These are phyloP conservation scores for Aspergillus texensis DNA, from an alignment of 2,329 filamentous ascomycete species.

Conservation along the genomic window DNA sequence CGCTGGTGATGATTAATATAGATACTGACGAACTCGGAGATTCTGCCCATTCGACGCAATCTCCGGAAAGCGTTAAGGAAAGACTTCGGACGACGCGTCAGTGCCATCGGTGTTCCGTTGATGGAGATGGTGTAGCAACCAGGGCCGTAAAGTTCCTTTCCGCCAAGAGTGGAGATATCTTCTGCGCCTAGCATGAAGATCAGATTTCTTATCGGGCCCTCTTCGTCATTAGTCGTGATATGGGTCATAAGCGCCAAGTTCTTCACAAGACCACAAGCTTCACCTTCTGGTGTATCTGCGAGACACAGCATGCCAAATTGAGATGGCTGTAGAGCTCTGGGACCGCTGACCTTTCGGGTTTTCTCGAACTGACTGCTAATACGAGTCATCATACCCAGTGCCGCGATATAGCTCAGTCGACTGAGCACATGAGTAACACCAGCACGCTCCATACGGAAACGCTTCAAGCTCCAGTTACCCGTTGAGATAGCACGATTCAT, in stretches of 20 bases:
- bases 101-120: slow-evolving; percentile 89
- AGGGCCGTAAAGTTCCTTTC: slow-evolving; percentile 81
- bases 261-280: slow-evolving; percentile 96
- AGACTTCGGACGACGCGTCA: slow-evolving; percentile 81
- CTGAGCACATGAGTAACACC: slow-evolving; percentile 96
- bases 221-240: slow-evolving; percentile 95
- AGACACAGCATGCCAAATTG: slow-evolving; percentile 98
- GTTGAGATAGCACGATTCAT: slow-evolving; percentile 97
- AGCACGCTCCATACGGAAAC: slow-evolving; percentile 97
- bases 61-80: slow-evolving; percentile 85
- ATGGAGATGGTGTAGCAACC: slow-evolving; percentile 90
- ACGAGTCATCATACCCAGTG: slow-evolving; percentile 98
- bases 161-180: slow-evolving; percentile 77
- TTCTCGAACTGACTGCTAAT: slow-evolving; percentile 99
- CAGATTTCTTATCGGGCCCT: slow-evolving; percentile 83
- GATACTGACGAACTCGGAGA: slow-evolving; percentile 95
- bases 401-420: slow-evolving; percentile 92
- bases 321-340: slow-evolving; percentile 91
- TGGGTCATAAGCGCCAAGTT: slow-evolving; percentile 99
- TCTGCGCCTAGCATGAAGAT: slow-evolving; percentile 85
- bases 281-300: slow-evolving; percentile 96
- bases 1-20: slow-evolving; percentile 92
- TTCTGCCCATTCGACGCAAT: slow-evolving; percentile 83
- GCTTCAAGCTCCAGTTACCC: slow-evolving; percentile 96
- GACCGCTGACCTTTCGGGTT: slow-evolving; percentile 93